Conservation (phyloP, 768 basidiomycete genomes). For the Boletus edulis region DNA sequence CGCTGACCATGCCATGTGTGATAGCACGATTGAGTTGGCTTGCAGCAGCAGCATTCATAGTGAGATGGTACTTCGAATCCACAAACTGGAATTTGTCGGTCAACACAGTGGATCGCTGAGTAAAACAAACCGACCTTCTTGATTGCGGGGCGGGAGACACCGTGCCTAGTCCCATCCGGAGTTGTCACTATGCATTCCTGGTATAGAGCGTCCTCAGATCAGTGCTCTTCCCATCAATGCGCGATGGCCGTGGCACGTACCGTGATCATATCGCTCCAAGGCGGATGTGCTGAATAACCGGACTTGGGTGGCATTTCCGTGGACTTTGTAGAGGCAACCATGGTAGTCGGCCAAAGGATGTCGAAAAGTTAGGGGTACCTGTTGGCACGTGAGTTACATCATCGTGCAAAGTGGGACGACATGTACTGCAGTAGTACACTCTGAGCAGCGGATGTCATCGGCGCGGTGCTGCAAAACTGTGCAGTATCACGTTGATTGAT, state of each 20-base stretch:
- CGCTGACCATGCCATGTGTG: constrained; percentile 47
- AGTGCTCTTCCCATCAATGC: background rate
- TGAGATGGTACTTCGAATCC: constrained; percentile 52
- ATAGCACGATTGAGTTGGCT: constrained; percentile 56
- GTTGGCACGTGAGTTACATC: constrained; percentile 2
- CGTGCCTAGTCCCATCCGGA: constrained; percentile 63
- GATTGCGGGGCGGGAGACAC: constrained; percentile 74
- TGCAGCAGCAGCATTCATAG: constrained; percentile 42
- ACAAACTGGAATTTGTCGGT: constrained; percentile 39
- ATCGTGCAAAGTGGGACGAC: background rate
- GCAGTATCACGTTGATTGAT: background rate
- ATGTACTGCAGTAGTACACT: too few species aligned
- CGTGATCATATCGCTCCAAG: constrained; percentile 44
- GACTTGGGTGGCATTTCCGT: constrained; percentile 16
- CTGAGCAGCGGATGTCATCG: too few species aligned
- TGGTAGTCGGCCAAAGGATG: background rate
- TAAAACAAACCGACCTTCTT: constrained; percentile 59
- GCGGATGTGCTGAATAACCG: constrained; percentile 44
- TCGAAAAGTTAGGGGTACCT: background rate
- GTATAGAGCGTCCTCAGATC: background rate
- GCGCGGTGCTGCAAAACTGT: background rate
- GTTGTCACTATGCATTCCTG: constrained; percentile 73
- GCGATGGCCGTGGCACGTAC: constrained; percentile 20
- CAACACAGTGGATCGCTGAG: background rate
- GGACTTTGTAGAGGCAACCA: constrained; percentile 9